Evolutionary conservation across 148 eudicot species (phyloP).

Genomic region (Rhododendron ferrugineum): DNA sequence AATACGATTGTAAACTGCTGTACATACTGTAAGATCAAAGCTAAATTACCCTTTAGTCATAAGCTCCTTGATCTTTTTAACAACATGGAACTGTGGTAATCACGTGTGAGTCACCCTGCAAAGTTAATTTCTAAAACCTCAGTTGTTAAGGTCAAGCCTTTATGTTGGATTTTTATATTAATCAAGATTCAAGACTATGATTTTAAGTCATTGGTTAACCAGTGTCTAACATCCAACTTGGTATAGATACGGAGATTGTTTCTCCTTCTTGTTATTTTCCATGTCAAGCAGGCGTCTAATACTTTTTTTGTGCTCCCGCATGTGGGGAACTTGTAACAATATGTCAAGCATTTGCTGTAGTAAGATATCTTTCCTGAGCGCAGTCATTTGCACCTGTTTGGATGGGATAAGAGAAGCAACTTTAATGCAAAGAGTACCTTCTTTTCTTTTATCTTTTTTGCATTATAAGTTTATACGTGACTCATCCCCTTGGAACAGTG

Average conservation of each 20-base stretch:
- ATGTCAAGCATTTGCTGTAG: background rate
- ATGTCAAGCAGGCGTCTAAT: background rate
- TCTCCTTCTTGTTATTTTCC: background rate
- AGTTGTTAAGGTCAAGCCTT: background rate
- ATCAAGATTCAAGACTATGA: background rate
- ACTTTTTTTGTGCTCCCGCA: background rate
- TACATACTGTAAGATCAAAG: background rate
- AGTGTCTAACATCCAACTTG: background rate
- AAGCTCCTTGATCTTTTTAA: constrained; percentile 1
- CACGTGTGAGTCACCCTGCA: background rate
- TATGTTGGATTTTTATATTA: background rate
- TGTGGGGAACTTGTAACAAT: background rate
- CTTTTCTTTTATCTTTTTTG: background rate
- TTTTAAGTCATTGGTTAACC: background rate
- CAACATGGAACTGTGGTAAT: background rate
- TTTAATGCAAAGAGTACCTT: background rate
- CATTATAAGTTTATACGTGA: constrained; percentile 3
- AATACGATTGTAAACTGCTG: background rate
- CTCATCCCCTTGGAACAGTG: constrained; percentile 46
- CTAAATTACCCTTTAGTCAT: background rate
- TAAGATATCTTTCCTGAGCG: background rate
- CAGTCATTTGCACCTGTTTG: background rate
- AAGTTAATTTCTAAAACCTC: background rate
- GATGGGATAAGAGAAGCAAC: background rate
- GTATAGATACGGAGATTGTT: background rate